Evolutionary conservation across 768 basidiomycete genomes (phyloP).

Genomic region (Harrya chromipes): DNA sequence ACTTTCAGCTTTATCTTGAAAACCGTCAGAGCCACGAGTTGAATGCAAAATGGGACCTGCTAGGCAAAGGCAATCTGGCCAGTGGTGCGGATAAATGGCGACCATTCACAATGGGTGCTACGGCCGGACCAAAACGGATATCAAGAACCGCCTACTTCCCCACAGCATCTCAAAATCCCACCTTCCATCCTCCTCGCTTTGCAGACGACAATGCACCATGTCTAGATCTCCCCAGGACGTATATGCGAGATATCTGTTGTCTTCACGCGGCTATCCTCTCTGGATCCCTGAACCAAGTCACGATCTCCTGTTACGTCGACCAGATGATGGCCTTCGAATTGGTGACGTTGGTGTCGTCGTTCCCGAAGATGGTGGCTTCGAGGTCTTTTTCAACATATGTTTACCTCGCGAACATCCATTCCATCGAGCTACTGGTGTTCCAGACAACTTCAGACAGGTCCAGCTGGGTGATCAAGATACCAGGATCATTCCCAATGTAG

Average conservation of each 20-base stretch:
- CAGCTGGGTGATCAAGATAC: conserved; percentile 1
- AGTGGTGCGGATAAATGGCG: too few species aligned
- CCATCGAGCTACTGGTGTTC: conserved; percentile 14
- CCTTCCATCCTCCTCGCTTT: too few species aligned
- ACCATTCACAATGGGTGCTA: too few species aligned
- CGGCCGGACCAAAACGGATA: too few species aligned
- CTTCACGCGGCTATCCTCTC: conserved; percentile 30
- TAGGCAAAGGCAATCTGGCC: too few species aligned
- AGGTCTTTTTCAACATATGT: conserved; percentile 37
- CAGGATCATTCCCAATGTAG: not conserved
- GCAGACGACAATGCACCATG: not conserved
- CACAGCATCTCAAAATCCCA: too few species aligned
- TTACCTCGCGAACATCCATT: conserved; percentile 29
- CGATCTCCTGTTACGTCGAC: conserved; percentile 17
- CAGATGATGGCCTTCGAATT: conserved; percentile 27
- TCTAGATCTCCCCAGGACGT: conserved; percentile 6
- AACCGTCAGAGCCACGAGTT: too few species aligned
- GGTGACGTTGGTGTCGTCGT: conserved; percentile 37
- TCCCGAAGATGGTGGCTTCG: conserved; percentile 31
- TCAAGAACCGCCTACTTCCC: too few species aligned
- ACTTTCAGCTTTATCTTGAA: too few species aligned
- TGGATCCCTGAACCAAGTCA: conserved; percentile 32
- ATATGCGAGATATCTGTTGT: conserved; percentile 15
- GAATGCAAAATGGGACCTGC: too few species aligned
- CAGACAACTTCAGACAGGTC: conserved; percentile 26